Evolutionary conservation across 139 green algal genomes (phyloP).

Genomic region (Pleodorina starrii): DNA sequence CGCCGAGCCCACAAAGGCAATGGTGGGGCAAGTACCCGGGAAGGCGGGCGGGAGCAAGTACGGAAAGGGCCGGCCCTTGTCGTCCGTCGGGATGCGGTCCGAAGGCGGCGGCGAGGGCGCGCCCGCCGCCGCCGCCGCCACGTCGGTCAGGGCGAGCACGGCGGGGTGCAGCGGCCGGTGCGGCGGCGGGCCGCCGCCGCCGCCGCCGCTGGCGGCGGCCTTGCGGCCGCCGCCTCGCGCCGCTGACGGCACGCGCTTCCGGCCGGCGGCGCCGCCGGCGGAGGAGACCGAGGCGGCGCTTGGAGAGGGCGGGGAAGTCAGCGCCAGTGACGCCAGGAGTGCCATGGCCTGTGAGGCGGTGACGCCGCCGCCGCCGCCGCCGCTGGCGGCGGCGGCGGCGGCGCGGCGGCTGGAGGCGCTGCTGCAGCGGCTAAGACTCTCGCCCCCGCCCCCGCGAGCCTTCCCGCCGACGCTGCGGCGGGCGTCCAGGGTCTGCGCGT

Average conservation of each 20-base stretch:
- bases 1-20: slow-evolving; percentile 43
- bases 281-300: neutral
- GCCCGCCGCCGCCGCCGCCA: too few relatives aligned
- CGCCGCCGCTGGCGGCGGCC: neutral
- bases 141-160: neutral
- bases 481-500: neutral
- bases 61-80: slow-evolving; percentile 53
- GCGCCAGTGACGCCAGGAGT: neutral
- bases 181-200: neutral
- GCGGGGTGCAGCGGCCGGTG: slow-evolving; percentile 34
- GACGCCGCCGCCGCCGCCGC: too few relatives aligned
- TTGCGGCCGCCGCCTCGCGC: neutral
- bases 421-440: slow-evolving; percentile 11
- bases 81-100: slow-evolving; percentile 43
- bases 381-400: neutral
- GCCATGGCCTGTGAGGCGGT: neutral
- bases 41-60: slow-evolving; percentile 56
- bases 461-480: neutral
- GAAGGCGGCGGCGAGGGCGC: too few relatives aligned
- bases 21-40: slow-evolving; percentile 58
- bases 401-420: slow-evolving; percentile 18
- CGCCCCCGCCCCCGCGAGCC: neutral
- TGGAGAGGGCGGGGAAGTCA: neutral
- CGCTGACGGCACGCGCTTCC: neutral
- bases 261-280: neutral